Percentiles rank a stretch among this genome's conserved stretches.
phyloP scores from a whole-genome alignment of 371 early-diverging fungal genomes.

The Mortierella sp. region DNA sequence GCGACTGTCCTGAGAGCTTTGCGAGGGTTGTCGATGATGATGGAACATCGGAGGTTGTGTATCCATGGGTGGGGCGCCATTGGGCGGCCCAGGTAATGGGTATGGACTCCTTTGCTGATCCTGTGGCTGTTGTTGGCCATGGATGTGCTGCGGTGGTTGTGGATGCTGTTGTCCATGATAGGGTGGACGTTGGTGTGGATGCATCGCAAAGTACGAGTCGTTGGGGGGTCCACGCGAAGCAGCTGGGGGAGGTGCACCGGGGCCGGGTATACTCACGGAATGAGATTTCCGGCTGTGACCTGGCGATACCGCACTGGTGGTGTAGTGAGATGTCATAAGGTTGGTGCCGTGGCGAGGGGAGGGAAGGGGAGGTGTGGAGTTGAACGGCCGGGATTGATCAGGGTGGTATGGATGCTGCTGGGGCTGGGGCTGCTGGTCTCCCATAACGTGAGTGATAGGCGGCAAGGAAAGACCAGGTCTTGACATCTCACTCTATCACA shows the following conservation, averaged over 20 bases:
- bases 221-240: slow-evolving; percentile 1
- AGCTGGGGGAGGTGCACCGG: not conserved
- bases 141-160: slow-evolving; percentile 6
- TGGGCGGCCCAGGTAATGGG: too few relatives aligned
- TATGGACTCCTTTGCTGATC: slow-evolving; percentile 11
- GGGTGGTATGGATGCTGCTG: not conserved
- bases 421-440: slow-evolving; percentile 4
- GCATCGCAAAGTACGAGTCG: slow-evolving; percentile 40
- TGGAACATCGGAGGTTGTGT: too few relatives aligned
- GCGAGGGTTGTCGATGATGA: too few relatives aligned
- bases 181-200: slow-evolving; percentile 20
- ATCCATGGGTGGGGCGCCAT: too few relatives aligned
- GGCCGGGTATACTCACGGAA: not conserved
- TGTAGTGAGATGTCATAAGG: slow-evolving; percentile 25
- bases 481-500: too few relatives aligned
- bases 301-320: slow-evolving; percentile 25
- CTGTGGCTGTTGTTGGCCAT: slow-evolving; percentile 22
- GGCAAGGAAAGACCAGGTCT: slow-evolving; percentile 5
- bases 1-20: too few relatives aligned
- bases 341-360: slow-evolving; percentile 13
- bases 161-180: not conserved
- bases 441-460: slow-evolving; percentile 7
- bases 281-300: slow-evolving; percentile 10
- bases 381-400: not conserved
- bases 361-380: slow-evolving; percentile 19